phyloP scores from a whole-genome alignment of 257 asterid species.

The Primulina huaijiensis region DNA sequence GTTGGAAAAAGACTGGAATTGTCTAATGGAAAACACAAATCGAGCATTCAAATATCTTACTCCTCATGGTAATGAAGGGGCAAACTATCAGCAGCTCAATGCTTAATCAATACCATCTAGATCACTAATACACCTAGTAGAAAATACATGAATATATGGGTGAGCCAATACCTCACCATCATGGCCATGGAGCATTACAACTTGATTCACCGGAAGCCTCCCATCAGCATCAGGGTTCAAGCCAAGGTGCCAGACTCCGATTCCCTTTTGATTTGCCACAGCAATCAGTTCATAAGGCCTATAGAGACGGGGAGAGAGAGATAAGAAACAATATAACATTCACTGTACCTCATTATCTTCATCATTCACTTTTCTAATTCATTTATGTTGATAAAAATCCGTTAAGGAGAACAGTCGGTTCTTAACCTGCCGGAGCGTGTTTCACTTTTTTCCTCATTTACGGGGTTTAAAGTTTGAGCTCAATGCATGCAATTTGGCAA shows the following conservation, averaged over 20 bases:
- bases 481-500: neutral
- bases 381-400: neutral
- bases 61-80: neutral
- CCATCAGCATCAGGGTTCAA: slow-evolving; percentile 72
- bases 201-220: slow-evolving; percentile 63
- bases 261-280: slow-evolving; percentile 73
- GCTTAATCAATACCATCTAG: neutral
- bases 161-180: slow-evolving; percentile 56
- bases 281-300: slow-evolving; percentile 95
- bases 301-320: slow-evolving; percentile 20
- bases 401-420: neutral
- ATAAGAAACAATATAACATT: neutral
- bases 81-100: neutral
- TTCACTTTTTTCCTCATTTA: neutral
- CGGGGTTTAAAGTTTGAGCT: neutral
- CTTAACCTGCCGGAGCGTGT: neutral
- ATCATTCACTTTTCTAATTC: neutral
- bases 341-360: neutral
- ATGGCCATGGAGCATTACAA: slow-evolving; percentile 63
- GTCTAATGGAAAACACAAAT: no score
- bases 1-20: no score
- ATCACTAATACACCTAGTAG: neutral
- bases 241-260: slow-evolving; percentile 84
- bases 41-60: neutral
- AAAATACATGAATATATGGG: slow-evolving; percentile 13